Percentiles rank a stretch among this genome's conserved stretches.
These are phyloP conservation scores for Larix kaempferi DNA, from an alignment of 75 land plant genomes.

Conservation along the genomic window DNA sequence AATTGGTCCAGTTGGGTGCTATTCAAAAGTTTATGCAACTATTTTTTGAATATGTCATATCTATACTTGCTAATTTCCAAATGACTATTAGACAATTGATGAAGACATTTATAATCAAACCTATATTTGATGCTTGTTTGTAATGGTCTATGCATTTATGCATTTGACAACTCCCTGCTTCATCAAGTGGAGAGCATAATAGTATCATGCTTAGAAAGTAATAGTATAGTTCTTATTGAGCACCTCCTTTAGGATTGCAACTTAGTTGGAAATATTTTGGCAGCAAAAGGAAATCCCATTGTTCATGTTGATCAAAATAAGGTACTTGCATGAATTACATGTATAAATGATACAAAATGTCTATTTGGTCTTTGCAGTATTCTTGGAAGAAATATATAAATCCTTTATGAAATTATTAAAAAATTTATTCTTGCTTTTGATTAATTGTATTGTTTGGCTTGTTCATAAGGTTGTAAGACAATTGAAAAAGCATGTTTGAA, in stretches of 20 bases:
- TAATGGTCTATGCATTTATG: slow-evolving; percentile 50
- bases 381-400: not conserved
- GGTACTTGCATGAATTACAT: slow-evolving; percentile 25
- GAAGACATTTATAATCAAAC: too few species aligned
- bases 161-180: slow-evolving; percentile 90
- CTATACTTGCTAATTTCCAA: too few species aligned
- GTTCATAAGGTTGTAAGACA: not conserved
- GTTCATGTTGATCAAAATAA: slow-evolving; percentile 41
- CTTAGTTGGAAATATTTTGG: slow-evolving; percentile 72
- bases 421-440: not conserved
- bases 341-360: not conserved
- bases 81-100: too few species aligned
- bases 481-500: too few species aligned
- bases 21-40: slow-evolving; percentile 54
- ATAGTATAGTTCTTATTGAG: slow-evolving; percentile 43
- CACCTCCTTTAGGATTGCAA: slow-evolving; percentile 80
- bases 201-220: slow-evolving; percentile 79
- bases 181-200: slow-evolving; percentile 86
- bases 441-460: not conserved
- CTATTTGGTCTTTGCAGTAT: not conserved
- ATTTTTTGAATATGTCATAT: slow-evolving; percentile 69
- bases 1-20: slow-evolving; percentile 70
- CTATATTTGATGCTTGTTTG: too few species aligned
- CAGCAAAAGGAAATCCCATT: slow-evolving; percentile 66
- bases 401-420: not conserved